Conservation (phyloP, 2,329 filamentous ascomycete genomes). For the Didymellaceae sp. region DNA sequence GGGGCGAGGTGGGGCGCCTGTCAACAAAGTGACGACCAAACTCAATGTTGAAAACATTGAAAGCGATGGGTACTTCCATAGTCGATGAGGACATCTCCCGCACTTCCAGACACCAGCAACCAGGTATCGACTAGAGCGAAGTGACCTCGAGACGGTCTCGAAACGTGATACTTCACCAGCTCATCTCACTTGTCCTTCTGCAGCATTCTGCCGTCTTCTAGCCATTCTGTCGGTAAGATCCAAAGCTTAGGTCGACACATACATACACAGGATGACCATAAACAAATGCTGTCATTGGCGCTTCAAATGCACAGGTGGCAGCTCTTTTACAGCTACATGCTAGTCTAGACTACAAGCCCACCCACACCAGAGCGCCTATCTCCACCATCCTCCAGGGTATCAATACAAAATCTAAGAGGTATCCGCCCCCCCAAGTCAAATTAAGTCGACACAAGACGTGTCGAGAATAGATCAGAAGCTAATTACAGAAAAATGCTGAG, state of each 20-base stretch:
- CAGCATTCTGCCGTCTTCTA: conserved; percentile 8
- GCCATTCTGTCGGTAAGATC: conserved; percentile 9
- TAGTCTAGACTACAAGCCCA: conserved; percentile 21
- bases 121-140: conserved; percentile 7
- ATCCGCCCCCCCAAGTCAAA: conserved; percentile 12
- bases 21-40: conserved; percentile 13
- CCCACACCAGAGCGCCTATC: conserved; percentile 25
- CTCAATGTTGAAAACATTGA: background rate
- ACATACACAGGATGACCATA: conserved; percentile 3
- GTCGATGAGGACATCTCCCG: background rate
- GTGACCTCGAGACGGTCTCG: conserved; percentile 10
- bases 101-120: background rate
- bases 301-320: conserved; percentile 9
- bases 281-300: conserved; percentile 13
- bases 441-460: background rate
- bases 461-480: conserved; percentile 11
- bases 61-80: background rate
- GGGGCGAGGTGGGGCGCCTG: conserved; percentile 15
- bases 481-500: conserved; percentile 6
- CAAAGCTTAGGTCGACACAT: conserved; percentile 1
- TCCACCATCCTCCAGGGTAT: conserved; percentile 41
- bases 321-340: conserved; percentile 16
- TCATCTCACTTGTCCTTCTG: conserved; percentile 4
- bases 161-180: conserved; percentile 9
- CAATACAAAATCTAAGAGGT: conserved; percentile 33